phyloP scores from a whole-genome alignment of 805 yeast species.

The Yamadazyma ubonensis region DNA sequence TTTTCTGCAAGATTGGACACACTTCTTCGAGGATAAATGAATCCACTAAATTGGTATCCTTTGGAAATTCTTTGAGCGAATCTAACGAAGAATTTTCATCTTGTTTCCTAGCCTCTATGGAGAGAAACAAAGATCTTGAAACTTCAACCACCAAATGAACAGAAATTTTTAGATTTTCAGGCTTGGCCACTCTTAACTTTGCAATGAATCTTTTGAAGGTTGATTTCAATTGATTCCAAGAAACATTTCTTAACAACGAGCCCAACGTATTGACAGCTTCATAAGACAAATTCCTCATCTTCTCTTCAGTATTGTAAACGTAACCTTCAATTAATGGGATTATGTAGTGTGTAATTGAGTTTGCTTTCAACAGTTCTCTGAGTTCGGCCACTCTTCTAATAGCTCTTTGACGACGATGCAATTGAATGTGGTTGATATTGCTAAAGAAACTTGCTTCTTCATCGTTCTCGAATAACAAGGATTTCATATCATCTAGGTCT shows the following conservation, averaged over 20 bases:
- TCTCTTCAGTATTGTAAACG: slow-evolving; percentile 58
- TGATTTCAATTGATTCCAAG: slow-evolving; percentile 82
- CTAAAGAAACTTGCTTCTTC: slow-evolving; percentile 80
- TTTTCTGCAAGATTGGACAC: slow-evolving; percentile 58
- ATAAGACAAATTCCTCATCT: slow-evolving; percentile 57
- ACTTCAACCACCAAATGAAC: slow-evolving; percentile 59
- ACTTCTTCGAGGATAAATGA: slow-evolving; percentile 52
- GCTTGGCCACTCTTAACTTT: slow-evolving; percentile 34
- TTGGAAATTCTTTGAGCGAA: slow-evolving; percentile 27
- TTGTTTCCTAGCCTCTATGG: slow-evolving; percentile 16
- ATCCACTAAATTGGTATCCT: slow-evolving; percentile 25
- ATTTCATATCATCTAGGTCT: slow-evolving; percentile 65
- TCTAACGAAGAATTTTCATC: slow-evolving; percentile 11
- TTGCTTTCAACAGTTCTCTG: slow-evolving; percentile 47
- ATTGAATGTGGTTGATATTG: slow-evolving; percentile 79
- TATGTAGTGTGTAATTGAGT: slow-evolving; percentile 72
- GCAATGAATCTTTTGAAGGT: slow-evolving; percentile 66
- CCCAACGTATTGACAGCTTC: slow-evolving; percentile 68
- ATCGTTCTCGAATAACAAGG: slow-evolving; percentile 56
- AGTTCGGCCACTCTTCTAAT: slow-evolving; percentile 58
- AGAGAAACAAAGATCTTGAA: slow-evolving; percentile 48
- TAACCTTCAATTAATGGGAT: slow-evolving; percentile 85
- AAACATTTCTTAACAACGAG: slow-evolving; percentile 51
- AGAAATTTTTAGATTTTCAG: slow-evolving; percentile 52
- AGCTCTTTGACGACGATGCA: slow-evolving; percentile 84